Conservation (phyloP, 805 yeast species). For the Pichia occidentalis region DNA sequence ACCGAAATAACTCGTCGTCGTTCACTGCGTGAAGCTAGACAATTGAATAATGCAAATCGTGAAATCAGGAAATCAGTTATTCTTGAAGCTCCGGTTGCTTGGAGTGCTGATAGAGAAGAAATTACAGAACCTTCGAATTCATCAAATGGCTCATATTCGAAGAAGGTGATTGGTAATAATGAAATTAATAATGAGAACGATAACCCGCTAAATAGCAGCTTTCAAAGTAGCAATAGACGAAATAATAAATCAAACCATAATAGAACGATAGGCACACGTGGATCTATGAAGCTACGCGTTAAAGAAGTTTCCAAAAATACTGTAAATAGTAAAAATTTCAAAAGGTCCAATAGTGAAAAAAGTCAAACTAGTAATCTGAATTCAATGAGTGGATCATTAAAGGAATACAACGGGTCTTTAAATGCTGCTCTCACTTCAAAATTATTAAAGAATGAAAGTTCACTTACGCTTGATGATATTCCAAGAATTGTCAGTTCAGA, state of each 20-base stretch:
- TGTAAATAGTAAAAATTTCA: constrained; percentile 5
- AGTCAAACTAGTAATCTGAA: constrained; percentile 25
- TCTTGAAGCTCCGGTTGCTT: constrained; percentile 54
- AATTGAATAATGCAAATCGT: constrained; percentile 45
- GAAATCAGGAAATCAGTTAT: constrained; percentile 59
- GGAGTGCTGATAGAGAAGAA: constrained; percentile 26
- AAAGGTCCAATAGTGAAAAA: constrained; percentile 14
- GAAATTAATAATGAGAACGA: not conserved
- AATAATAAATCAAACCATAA: constrained; percentile 17
- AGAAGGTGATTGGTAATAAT: no score
- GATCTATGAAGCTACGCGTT: constrained; percentile 26
- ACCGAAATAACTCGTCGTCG: constrained; percentile 71
- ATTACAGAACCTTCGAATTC: not conserved
- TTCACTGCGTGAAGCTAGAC: constrained; percentile 63
- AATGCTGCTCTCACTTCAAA: constrained; percentile 52
- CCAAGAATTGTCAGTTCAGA: constrained; percentile 96
- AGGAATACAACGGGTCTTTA: not conserved
- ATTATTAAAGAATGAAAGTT: constrained; percentile 70
- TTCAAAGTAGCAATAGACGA: not conserved
- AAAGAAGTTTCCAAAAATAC: constrained; percentile 26
- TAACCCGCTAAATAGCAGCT: not conserved
- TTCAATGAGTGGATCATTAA: not conserved
- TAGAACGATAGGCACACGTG: constrained; percentile 25
- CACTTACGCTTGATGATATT: constrained; percentile 89
- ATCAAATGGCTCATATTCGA: no score